These are phyloP conservation scores for Populus tremula DNA, from an alignment of 345 rosid species.

Conservation along the genomic window DNA sequence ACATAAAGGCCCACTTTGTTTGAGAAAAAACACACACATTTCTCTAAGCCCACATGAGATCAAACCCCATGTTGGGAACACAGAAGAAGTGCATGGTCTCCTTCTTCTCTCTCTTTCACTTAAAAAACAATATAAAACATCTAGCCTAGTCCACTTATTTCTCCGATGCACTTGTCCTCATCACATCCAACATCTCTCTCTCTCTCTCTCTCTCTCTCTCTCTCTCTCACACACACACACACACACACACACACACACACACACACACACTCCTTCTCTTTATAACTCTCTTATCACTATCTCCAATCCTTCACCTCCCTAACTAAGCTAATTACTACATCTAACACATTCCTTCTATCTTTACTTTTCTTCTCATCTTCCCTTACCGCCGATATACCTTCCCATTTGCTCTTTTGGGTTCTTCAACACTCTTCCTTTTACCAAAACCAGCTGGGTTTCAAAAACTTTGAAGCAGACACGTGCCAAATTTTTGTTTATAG, in stretches of 20 bases:
- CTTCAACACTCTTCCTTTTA: not conserved
- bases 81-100: conserved; percentile 10
- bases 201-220: conserved; percentile 30
- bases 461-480: not conserved
- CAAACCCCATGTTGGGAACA: conserved; percentile 59
- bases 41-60: conserved; percentile 56
- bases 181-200: conserved; percentile 73
- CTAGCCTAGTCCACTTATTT: conserved; percentile 41
- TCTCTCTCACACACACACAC: conserved; percentile 3
- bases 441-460: not conserved
- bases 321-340: conserved; percentile 2
- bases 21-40: conserved; percentile 53
- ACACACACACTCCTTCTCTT: conserved; percentile 46
- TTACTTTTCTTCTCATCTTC: conserved; percentile 5
- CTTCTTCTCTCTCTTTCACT: conserved; percentile 6
- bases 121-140: not conserved
- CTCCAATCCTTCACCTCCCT: conserved; percentile 42
- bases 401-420: not conserved
- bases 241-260: conserved; percentile 12
- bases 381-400: not conserved
- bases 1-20: conserved; percentile 77
- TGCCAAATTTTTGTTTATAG: not conserved
- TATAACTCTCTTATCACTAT: conserved; percentile 53
- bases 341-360: conserved; percentile 14
- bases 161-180: conserved; percentile 75